A percentile compares a stretch with the other conserved stretches of the same genome.
Conservation (phyloP, 768 basidiomycete species). For the Exidia glandulosa region DNA sequence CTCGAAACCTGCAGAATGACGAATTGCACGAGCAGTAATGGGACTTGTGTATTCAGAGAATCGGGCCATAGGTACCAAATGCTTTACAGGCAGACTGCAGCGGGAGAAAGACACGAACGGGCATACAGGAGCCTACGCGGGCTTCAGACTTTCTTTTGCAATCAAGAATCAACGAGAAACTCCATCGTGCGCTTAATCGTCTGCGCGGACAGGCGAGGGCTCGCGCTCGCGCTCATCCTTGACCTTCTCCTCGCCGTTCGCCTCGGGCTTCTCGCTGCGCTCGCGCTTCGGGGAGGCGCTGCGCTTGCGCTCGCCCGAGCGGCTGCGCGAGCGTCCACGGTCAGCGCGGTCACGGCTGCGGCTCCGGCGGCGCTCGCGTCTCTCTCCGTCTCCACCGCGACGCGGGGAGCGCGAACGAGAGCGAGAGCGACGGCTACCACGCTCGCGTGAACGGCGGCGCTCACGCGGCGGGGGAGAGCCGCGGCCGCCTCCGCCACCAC, state of each 20-base stretch:
- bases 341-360: conserved; percentile 6
- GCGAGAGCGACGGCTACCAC: conserved; percentile 9
- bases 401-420: conserved; percentile 5
- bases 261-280: not conserved
- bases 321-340: conserved; percentile 1
- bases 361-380: conserved; percentile 4
- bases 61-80: too few species aligned
- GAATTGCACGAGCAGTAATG: too few species aligned
- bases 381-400: conserved; percentile 3
- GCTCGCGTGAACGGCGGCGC: conserved; percentile 13
- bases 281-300: not conserved
- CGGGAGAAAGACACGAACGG: too few species aligned
- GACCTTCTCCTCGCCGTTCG: not conserved
- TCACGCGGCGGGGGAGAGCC: conserved; percentile 6
- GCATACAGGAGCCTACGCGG: too few species aligned
- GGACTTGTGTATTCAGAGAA: too few species aligned
- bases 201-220: not conserved
- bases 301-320: not conserved
- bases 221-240: not conserved
- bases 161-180: too few species aligned
- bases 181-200: not conserved
- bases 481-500: conserved; percentile 14
- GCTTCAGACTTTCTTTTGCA: too few species aligned
- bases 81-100: too few species aligned
- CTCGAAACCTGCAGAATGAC: too few species aligned